Percentiles rank a stretch among this genome's conserved stretches.
These are phyloP conservation scores for Besnoitia besnoiti DNA, from an alignment of 169 alveolate species.

Conservation along the genomic window DNA sequence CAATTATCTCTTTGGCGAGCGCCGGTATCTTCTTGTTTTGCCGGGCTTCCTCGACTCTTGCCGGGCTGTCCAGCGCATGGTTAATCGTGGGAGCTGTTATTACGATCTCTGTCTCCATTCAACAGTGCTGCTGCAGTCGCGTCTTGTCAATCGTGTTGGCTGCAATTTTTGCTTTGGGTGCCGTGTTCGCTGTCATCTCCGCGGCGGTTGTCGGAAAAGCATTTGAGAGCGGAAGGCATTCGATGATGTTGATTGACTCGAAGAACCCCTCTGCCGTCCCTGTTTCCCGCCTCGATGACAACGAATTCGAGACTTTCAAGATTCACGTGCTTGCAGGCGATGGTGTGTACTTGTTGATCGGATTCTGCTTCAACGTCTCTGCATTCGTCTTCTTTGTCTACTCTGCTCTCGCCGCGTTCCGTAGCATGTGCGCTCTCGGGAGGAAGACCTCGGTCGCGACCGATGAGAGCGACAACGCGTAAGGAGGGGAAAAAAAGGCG, in stretches of 20 bases:
- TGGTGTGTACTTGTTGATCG: background rate
- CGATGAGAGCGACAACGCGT: background rate
- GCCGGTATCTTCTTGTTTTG: background rate
- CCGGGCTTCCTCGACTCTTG: background rate
- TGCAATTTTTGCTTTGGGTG: background rate
- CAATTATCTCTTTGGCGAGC: background rate
- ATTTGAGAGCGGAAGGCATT: background rate
- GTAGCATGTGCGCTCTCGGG: background rate
- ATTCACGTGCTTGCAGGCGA: background rate
- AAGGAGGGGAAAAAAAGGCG: background rate
- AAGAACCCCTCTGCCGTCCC: background rate
- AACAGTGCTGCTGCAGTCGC: background rate
- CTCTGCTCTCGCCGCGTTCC: background rate
- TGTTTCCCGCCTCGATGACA: background rate
- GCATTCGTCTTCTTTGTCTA: background rate
- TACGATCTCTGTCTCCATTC: background rate
- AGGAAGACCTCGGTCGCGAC: background rate
- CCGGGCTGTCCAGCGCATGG: background rate
- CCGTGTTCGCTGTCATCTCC: background rate
- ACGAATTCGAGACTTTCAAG: background rate
- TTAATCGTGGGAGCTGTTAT: background rate
- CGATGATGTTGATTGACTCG: background rate
- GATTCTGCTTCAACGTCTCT: background rate
- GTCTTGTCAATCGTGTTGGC: background rate
- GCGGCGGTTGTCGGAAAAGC: background rate